phyloP scores from a whole-genome alignment of 139 green algal genomes.

The Micractinium sp. region DNA sequence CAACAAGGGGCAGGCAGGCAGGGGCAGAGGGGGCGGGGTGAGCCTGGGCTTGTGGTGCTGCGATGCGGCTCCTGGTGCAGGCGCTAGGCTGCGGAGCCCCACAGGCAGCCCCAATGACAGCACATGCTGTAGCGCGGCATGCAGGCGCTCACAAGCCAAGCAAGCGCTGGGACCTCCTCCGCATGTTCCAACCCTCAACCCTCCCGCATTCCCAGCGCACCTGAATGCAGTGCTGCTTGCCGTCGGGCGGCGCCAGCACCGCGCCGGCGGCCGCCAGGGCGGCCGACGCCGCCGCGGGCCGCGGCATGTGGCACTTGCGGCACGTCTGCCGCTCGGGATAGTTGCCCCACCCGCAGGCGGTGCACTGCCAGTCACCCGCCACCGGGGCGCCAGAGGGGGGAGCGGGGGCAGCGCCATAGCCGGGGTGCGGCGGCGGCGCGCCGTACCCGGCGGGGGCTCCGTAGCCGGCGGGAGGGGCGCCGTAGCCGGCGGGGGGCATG shows the following conservation, averaged over 20 bases:
- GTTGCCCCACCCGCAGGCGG: constrained; percentile 14
- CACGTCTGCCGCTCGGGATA: constrained; percentile 18
- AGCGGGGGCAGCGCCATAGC: neutral
- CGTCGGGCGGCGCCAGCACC: constrained; percentile 7
- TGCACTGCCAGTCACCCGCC: constrained; percentile 27
- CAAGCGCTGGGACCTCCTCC: no score
- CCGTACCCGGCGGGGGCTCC: neutral
- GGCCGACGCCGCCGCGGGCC: neutral
- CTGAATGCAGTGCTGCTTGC: constrained; percentile 22
- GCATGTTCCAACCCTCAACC: neutral
- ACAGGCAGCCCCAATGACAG: no score
- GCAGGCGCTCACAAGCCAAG: neutral
- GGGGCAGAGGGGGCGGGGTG: neutral
- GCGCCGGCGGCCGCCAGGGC: constrained; percentile 16
- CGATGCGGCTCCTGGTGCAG: neutral
- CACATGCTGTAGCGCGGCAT: no score
- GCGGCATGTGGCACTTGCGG: constrained; percentile 26
- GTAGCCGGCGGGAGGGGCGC: neutral
- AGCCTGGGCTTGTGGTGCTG: neutral
- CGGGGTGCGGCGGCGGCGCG: neutral
- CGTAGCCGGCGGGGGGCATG: neutral
- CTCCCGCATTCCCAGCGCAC: neutral
- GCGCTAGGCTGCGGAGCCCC: no score
- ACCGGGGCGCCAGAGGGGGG: neutral
- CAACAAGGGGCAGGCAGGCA: neutral